phyloP scores from a whole-genome alignment of 129 eudicot species.

The Pittosporum tobira region DNA sequence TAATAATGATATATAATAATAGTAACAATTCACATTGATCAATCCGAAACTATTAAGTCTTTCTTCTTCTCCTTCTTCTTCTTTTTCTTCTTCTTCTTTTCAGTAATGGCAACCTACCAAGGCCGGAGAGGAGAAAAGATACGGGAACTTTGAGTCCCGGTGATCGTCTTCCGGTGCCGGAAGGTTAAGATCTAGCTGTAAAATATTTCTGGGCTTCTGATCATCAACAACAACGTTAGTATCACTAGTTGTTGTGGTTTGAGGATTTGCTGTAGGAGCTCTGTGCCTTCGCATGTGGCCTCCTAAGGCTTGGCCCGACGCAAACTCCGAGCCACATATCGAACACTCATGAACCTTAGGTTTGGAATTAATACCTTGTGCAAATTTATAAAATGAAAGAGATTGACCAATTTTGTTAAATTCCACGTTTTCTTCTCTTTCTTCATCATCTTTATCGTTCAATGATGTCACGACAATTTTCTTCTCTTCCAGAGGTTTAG shows the following conservation, averaged over 20 bases:
- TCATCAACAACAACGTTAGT: background rate
- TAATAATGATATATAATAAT: slow-evolving; percentile 11
- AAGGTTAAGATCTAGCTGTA: slow-evolving; percentile 73
- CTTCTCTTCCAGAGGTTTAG: slow-evolving; percentile 25
- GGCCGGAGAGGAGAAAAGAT: slow-evolving; percentile 48
- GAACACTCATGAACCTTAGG: slow-evolving; percentile 69
- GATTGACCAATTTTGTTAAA: slow-evolving; percentile 7
- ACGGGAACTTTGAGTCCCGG: slow-evolving; percentile 27
- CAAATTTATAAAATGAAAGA: slow-evolving; percentile 1
- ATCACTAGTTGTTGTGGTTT: background rate
- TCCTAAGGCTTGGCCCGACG: slow-evolving; percentile 88
- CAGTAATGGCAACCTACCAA: slow-evolving; percentile 74
- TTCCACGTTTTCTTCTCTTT: slow-evolving; percentile 14
- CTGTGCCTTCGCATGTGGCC: slow-evolving; percentile 95
- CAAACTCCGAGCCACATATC: slow-evolving; percentile 70
- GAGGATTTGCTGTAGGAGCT: background rate
- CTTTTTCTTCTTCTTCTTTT: slow-evolving; percentile 12
- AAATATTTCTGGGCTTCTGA: slow-evolving; percentile 13
- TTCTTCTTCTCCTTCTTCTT: slow-evolving; percentile 2
- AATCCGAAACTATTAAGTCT: background rate
- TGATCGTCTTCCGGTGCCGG: slow-evolving; percentile 65
- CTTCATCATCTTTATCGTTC: slow-evolving; percentile 14
- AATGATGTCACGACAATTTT: background rate
- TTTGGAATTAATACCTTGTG: background rate
- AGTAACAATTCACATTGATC: slow-evolving; percentile 28